Evolutionary conservation across 2,329 filamentous ascomycete genomes (phyloP), one percentile per base, ranked within the genome.

Genomic region (Ophiosphaerella korrae): DNA sequence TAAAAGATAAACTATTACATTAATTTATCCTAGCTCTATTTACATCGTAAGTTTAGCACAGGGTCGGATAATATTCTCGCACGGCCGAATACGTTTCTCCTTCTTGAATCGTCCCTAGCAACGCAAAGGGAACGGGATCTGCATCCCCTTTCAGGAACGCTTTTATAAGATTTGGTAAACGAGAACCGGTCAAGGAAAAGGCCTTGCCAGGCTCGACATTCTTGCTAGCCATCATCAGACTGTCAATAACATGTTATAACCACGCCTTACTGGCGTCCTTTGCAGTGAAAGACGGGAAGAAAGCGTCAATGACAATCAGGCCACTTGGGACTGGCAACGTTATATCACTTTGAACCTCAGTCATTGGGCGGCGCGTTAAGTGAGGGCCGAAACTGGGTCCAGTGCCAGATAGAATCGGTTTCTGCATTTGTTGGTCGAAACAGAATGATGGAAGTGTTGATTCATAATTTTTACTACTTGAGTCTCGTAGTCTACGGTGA

Each of bases 351-450:
- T 39, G 36, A 12, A 39, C 36, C 24, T 39, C 21, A 18, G 36
- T 11, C 36, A 39, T 39, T 23, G 36, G 9, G 36, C 36, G 9
- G 36, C 36, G 36, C 13, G 18, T 6, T 8, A 39, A 13, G 13
- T 24, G 18, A 23, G 36, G 21, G 36, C 36, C 36, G 14, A 39
- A 39, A 39, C 18, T 23, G 18, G 16, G 36, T 3, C 36, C 36
- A 5, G 78, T 77, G 2, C 79, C 79, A 11, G 75, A 77, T 9
- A 81, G 64, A 23, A 81, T 68, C 7, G 80, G 62, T 14, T 72
- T 71, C 1, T 75, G 72, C 0, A 79, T 70, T 4, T 21, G 5
- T 4, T 21, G 18, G 18, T 18, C 18, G 18, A 18, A 18, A 18
- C 18, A 18, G 18, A 21, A 4, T 21, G 18, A 21, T 21, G 18